Evolutionary conservation across 148 eudicot species (phyloP).

Genomic region (Rheum nobile): DNA sequence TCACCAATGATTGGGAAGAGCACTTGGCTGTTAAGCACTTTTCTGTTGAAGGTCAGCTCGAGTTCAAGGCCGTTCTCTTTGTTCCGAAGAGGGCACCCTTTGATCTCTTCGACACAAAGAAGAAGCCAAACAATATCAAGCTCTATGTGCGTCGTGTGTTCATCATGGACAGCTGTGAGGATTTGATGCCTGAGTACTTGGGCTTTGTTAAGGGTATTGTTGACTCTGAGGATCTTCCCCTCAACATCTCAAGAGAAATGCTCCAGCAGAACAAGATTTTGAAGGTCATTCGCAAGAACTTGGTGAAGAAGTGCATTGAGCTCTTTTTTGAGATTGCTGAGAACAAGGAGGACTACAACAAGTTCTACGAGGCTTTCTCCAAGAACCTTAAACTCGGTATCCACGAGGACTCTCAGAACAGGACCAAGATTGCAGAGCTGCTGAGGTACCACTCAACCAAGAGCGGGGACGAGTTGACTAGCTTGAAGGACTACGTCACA

Average conservation of each 20-base stretch:
- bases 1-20: slow-evolving; percentile 25
- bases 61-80: slow-evolving; percentile 18
- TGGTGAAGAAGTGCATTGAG: slow-evolving; percentile 26
- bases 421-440: slow-evolving; percentile 21
- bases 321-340: slow-evolving; percentile 21
- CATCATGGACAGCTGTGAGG: slow-evolving; percentile 22
- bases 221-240: slow-evolving; percentile 20
- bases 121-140: slow-evolving; percentile 21
- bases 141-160: slow-evolving; percentile 18
- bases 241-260: slow-evolving; percentile 21
- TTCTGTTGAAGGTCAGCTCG: slow-evolving; percentile 21
- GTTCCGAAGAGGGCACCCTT: slow-evolving; percentile 19
- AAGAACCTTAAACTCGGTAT: slow-evolving; percentile 21
- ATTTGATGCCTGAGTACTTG: slow-evolving; percentile 19
- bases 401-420: slow-evolving; percentile 22
- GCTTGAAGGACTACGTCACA: slow-evolving; percentile 23
- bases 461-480: slow-evolving; percentile 21
- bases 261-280: slow-evolving; percentile 25
- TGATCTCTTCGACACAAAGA: slow-evolving; percentile 17
- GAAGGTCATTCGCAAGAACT: slow-evolving; percentile 22
- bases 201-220: slow-evolving; percentile 21
- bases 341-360: slow-evolving; percentile 20
- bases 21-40: slow-evolving; percentile 18
- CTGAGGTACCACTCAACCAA: slow-evolving; percentile 20
- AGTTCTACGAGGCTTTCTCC: slow-evolving; percentile 17